phyloP scores from a whole-genome alignment of 139 green algal species.

The Coelastrella sp. region DNA sequence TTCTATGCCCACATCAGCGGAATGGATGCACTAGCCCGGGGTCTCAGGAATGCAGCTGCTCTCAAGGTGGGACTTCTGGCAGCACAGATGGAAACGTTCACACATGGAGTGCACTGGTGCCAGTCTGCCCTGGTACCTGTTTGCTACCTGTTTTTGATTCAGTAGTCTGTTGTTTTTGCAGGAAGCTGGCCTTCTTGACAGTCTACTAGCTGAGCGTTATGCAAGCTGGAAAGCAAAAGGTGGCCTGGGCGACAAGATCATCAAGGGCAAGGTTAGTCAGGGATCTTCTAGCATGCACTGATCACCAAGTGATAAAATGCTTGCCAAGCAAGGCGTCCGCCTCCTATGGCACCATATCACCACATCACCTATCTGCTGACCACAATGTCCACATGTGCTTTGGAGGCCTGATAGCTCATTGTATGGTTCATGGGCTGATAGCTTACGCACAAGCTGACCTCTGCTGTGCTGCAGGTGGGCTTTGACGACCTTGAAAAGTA shows the following conservation, averaged over 20 bases:
- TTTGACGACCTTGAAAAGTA: conserved; percentile 60
- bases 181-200: background rate
- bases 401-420: background rate
- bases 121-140: background rate
- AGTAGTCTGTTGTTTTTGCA: background rate
- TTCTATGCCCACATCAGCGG: conserved; percentile 77
- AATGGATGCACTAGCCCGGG: conserved; percentile 81
- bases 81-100: background rate
- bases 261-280: conserved; percentile 49
- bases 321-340: background rate
- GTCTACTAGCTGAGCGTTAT: conserved; percentile 28
- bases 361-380: too few species aligned
- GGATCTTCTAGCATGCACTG: background rate
- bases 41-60: conserved; percentile 72
- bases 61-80: conserved; percentile 41
- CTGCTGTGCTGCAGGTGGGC: conserved; percentile 22
- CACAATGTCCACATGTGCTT: background rate
- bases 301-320: too few species aligned
- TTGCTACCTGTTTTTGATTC: background rate
- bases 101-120: background rate
- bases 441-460: background rate
- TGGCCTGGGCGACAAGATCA: conserved; percentile 53
- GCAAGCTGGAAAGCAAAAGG: conserved; percentile 44
- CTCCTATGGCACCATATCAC: background rate
- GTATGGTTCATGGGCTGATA: background rate